phyloP scores from a whole-genome alignment of 495 filamentous ascomycete species.

The Oidiodendron maius region DNA sequence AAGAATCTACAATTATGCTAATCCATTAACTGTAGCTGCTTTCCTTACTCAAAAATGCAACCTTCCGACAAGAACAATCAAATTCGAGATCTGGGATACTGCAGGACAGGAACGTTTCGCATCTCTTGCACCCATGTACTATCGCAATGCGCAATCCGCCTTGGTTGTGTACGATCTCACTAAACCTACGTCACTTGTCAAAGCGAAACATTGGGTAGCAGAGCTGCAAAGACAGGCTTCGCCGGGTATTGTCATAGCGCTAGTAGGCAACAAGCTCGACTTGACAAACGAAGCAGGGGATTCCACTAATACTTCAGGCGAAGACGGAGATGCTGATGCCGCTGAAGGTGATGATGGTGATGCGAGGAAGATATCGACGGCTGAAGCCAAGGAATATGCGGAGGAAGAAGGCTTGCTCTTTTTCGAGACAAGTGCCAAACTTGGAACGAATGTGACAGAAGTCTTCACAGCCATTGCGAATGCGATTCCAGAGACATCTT shows the following conservation, averaged over 20 bases:
- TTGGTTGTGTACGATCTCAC: slow-evolving; percentile 98
- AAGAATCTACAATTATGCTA: slow-evolving; percentile 1
- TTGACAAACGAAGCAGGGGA: slow-evolving; percentile 58
- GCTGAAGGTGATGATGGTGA: slow-evolving; percentile 60
- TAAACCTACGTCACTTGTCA: slow-evolving; percentile 89
- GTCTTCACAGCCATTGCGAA: slow-evolving; percentile 99
- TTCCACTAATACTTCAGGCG: slow-evolving; percentile 24
- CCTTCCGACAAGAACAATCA: slow-evolving; percentile 92
- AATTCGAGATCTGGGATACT: slow-evolving; percentile 99
- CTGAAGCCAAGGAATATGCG: slow-evolving; percentile 87
- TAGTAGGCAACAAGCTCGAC: slow-evolving; percentile 97
- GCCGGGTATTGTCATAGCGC: slow-evolving; percentile 93
- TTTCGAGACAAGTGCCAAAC: slow-evolving; percentile 98
- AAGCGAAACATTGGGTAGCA: slow-evolving; percentile 98
- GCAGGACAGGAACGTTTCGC: slow-evolving; percentile 98
- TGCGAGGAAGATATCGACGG: slow-evolving; percentile 77
- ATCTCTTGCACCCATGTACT: slow-evolving; percentile 97
- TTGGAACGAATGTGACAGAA: slow-evolving; percentile 84
- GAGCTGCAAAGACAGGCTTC: slow-evolving; percentile 96
- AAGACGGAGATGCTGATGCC: slow-evolving; percentile 36
- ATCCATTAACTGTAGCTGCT: slow-evolving; percentile 55
- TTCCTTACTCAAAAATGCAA: slow-evolving; percentile 98
- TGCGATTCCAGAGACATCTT: slow-evolving; percentile 88
- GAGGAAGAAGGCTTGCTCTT: slow-evolving; percentile 91
- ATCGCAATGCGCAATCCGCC: slow-evolving; percentile 98